Conservation (phyloP, 2,329 filamentous ascomycete species). For the Fonsecaea pugnacius region DNA sequence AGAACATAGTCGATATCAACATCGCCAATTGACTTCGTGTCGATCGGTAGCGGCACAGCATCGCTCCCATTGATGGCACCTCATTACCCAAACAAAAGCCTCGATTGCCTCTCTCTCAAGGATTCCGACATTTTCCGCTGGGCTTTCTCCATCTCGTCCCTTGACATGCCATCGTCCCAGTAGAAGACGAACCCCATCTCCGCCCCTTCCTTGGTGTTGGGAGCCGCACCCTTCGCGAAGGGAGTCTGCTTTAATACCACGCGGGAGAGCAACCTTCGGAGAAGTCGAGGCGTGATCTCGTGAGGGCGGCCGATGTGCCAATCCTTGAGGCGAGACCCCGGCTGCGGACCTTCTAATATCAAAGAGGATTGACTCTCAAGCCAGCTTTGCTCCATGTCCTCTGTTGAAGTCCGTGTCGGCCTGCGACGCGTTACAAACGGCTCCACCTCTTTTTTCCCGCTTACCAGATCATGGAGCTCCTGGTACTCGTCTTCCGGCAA, state of each 20-base stretch:
- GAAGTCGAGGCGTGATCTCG: constrained; percentile 46
- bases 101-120: constrained; percentile 7
- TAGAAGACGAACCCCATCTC: constrained; percentile 15
- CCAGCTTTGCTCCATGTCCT: constrained; percentile 16
- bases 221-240: constrained; percentile 8
- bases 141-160: neutral
- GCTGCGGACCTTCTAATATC: constrained; percentile 45
- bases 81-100: constrained; percentile 16
- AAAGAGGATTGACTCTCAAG: constrained; percentile 41
- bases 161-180: constrained; percentile 25
- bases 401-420: constrained; percentile 30
- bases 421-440: constrained; percentile 37
- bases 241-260: constrained; percentile 32
- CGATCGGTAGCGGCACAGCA: neutral
- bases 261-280: constrained; percentile 39
- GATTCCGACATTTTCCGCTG: constrained; percentile 1
- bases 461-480: constrained; percentile 43
- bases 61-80: neutral
- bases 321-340: constrained; percentile 43
- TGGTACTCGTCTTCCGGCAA: constrained; percentile 45
- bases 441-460: constrained; percentile 40
- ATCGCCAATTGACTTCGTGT: neutral
- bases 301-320: constrained; percentile 45
- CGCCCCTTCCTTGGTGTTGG: neutral
- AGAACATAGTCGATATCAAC: neutral